Evolutionary conservation across 2,329 filamentous ascomycete species (phyloP), one percentile per base, ranked within the genome.

Genomic region (Alternaria sp.): DNA sequence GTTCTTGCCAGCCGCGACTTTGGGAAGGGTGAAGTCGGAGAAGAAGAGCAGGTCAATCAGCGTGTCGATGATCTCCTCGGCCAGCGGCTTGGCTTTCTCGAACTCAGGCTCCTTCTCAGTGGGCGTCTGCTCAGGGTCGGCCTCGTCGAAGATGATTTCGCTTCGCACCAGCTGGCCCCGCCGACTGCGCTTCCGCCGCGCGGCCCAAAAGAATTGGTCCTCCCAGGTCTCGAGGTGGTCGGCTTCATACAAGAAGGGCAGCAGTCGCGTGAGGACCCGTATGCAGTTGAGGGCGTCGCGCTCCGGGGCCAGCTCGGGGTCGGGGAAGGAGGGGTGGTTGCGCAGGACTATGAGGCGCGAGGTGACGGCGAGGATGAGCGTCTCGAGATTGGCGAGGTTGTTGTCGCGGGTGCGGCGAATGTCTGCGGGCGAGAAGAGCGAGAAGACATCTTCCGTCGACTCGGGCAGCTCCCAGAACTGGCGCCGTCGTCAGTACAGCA

Each of bases 381-480:
- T 97, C 82, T 97, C 94, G 68, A 97, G 86, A 77, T 97, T 97
- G 78, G 92, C 90, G 66, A 96, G 84, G 51, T 94, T 91, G 72
- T 89, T 87, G 80, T 97, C 95, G 77, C 94, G 89, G 49, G 93
- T 94, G 71, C 94, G 90, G 66, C 94, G 92, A 67, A 97, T 95
- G 66, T 84, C 83, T 49, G 81, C 89, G 6, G 94, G 89, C 41
- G 94, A 94, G 82, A 97, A 98, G 65, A 98, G 88, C 78, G 93
- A 97, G 84, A 98, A 98, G 75, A 99, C 90, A 84, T 99, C 96
- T 78, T 98, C 96, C 56, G 93, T 89, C 14, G 94, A 94, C 81
- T 98, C 96, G 66, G 96, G 96, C 46, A 99, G 89, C 81, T 97
- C 93, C 94, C 95, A 98, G 83, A 98, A 98, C 92, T 97, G 64